These are phyloP conservation scores for Sicyos edulis DNA, from an alignment of 306 rosid species.

Conservation along the genomic window DNA sequence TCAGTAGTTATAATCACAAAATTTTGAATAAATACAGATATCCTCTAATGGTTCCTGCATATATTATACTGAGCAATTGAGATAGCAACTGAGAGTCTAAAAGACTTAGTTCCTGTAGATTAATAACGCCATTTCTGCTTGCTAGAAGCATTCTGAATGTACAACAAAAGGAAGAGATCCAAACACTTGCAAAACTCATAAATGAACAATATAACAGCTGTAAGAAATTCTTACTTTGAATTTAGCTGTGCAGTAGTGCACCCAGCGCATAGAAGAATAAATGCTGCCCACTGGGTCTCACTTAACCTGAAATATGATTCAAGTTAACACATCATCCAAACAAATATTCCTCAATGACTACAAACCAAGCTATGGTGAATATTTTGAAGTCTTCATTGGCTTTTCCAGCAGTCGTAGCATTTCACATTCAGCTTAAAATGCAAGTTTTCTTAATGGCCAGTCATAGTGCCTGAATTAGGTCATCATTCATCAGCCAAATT, in stretches of 20 bases:
- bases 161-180: not conserved
- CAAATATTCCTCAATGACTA: slow-evolving; percentile 1
- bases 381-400: not conserved
- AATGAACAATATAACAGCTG: slow-evolving; percentile 2
- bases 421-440: slow-evolving; percentile 5
- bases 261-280: slow-evolving; percentile 81
- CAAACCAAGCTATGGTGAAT: not conserved
- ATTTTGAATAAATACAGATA: no score
- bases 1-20: not conserved
- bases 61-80: not conserved
- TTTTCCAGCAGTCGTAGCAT: slow-evolving; percentile 2
- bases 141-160: not conserved
- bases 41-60: not conserved
- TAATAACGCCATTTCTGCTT: not conserved
- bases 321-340: slow-evolving; percentile 23
- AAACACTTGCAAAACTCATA: not conserved
- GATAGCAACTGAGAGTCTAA: not conserved
- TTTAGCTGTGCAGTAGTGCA: slow-evolving; percentile 92
- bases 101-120: not conserved
- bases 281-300: slow-evolving; percentile 97
- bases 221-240: slow-evolving; percentile 54
- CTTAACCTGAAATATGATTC: slow-evolving; percentile 63
- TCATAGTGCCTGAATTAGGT: slow-evolving; percentile 3
- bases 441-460: not conserved
- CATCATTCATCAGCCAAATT: not conserved